Evolutionary conservation across 148 eudicot species (phyloP).

Genomic region (Rhododendron griersonianum): DNA sequence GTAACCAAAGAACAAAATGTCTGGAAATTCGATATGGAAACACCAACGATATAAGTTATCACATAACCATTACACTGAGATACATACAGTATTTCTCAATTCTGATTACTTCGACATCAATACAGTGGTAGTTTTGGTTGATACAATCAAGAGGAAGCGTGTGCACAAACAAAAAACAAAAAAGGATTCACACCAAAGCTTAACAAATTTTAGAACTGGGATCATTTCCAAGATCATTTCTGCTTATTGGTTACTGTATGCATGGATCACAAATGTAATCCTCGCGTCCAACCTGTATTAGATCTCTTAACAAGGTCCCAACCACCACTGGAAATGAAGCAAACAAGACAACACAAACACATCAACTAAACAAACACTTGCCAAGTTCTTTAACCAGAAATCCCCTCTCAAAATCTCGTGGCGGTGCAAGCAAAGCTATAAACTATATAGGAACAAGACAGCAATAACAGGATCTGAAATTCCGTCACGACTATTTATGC

Average conservation of each 20-base stretch:
- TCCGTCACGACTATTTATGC: not conserved
- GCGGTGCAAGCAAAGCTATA: not conserved
- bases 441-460: not conserved
- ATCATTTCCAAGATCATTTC: not conserved
- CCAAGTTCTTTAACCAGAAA: constrained; percentile 1
- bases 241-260: not conserved
- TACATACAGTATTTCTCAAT: not conserved
- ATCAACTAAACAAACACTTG: not conserved
- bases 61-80: not conserved
- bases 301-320: not conserved
- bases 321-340: not conserved
- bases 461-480: not conserved
- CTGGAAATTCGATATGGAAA: not conserved
- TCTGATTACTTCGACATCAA: not conserved
- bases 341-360: not conserved
- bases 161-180: not conserved
- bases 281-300: not conserved
- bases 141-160: not conserved
- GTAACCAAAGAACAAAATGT: not conserved
- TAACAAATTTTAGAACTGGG: not conserved
- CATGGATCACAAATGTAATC: not conserved
- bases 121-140: not conserved
- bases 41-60: not conserved
- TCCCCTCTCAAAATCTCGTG: not conserved
- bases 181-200: too few species aligned